These are phyloP conservation scores for Trichophyton verrucosum DNA, from an alignment of 2,329 filamentous ascomycete genomes.

Conservation along the genomic window DNA sequence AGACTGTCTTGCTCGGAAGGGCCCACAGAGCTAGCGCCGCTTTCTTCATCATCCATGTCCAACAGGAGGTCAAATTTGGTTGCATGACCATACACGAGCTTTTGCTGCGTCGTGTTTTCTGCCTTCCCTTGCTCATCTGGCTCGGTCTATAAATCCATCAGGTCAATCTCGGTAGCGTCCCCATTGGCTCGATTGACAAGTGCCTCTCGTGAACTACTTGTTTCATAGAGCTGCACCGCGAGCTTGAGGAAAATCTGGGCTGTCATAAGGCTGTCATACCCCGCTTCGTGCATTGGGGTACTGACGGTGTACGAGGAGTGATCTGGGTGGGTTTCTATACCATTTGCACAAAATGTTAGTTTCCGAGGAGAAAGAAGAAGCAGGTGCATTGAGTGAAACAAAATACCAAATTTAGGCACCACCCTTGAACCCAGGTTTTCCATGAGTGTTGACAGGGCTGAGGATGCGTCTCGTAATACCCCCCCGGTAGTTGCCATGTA, in stretches of 20 bases:
- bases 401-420: conserved; percentile 23
- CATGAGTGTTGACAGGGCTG: conserved; percentile 6
- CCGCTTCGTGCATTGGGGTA: conserved; percentile 43
- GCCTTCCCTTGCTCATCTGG: not conserved
- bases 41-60: conserved; percentile 10
- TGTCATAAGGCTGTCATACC: conserved; percentile 51
- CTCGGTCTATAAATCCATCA: not conserved
- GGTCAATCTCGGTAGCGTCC: not conserved
- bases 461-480: conserved; percentile 17
- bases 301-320: conserved; percentile 22
- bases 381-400: not conserved
- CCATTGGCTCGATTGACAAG: not conserved
- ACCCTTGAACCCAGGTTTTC: conserved; percentile 17
- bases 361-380: not conserved
- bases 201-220: conserved; percentile 12
- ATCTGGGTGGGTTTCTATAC: conserved; percentile 21
- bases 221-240: conserved; percentile 39
- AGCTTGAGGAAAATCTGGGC: conserved; percentile 47
- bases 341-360: not conserved
- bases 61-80: conserved; percentile 22
- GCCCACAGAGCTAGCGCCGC: not conserved
- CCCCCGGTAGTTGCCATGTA: conserved; percentile 49
- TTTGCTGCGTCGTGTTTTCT: not conserved
- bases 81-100: conserved; percentile 18
- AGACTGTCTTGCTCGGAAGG: not conserved